Percentiles rank a stretch among this genome's conserved stretches.
Conservation (phyloP, 2,329 filamentous ascomycete genomes). For the Arachnopeziza araneosa region DNA sequence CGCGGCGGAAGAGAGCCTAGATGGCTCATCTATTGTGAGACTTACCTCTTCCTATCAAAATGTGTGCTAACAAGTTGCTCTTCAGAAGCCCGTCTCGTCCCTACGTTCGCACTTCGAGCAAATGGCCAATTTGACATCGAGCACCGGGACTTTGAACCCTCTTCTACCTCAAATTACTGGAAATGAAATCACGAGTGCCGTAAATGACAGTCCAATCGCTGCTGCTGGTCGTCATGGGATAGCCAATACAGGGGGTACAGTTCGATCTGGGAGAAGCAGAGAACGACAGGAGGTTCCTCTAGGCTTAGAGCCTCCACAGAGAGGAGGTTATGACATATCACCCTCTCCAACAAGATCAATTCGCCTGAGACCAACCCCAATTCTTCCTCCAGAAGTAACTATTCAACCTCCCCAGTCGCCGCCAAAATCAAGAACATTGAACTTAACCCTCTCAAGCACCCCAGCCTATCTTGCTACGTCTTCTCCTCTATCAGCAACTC, state of each 20-base stretch:
- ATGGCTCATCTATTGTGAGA: slow-evolving; percentile 71
- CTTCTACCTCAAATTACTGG: not conserved
- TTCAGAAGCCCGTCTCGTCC: slow-evolving; percentile 74
- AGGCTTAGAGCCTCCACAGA: slow-evolving; percentile 21
- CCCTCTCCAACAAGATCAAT: slow-evolving; percentile 23
- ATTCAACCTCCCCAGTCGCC: slow-evolving; percentile 68
- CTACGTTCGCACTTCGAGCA: slow-evolving; percentile 78
- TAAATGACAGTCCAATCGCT: not conserved
- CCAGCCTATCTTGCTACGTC: slow-evolving; percentile 25
- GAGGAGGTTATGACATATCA: slow-evolving; percentile 19
- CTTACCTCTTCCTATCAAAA: not conserved
- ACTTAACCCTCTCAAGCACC: slow-evolving; percentile 19
- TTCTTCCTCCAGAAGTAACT: slow-evolving; percentile 51
- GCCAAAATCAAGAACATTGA: slow-evolving; percentile 39
- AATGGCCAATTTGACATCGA: slow-evolving; percentile 49
- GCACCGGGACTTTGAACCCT: slow-evolving; percentile 13
- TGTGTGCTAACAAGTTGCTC: slow-evolving; percentile 8
- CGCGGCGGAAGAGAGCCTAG: slow-evolving; percentile 52
- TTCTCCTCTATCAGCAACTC: slow-evolving; percentile 33
- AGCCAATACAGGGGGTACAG: not conserved
- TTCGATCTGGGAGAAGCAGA: slow-evolving; percentile 8
- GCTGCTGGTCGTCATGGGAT: not conserved
- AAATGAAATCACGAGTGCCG: not conserved
- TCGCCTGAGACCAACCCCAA: slow-evolving; percentile 17
- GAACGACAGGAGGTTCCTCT: slow-evolving; percentile 20